Evolutionary conservation across 352 stramenopile genomes (phyloP), one percentile per base, ranked within the genome.

Genomic region (Pythium aphanidermatum): DNA sequence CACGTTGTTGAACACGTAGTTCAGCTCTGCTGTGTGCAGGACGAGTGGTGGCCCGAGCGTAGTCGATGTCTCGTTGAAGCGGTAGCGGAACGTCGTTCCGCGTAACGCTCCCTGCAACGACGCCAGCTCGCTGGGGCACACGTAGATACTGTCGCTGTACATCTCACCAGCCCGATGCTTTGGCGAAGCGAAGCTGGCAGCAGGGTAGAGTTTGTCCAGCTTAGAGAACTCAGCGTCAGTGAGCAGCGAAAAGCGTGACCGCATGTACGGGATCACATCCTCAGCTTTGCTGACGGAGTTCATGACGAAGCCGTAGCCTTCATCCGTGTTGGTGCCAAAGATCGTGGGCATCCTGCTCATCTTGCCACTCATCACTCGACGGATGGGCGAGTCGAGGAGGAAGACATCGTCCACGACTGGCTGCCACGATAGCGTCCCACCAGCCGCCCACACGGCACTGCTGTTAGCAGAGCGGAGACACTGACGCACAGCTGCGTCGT

Each of bases 1-100:
- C 4, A 24, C 31, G 35, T 46, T 26, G 50, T 46, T 51, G 26
- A 58, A 58, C 1, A 58, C 50, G 29, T 35, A 58, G 17, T 29
- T 24, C 3, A 51, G 2, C 3, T 58, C 50, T 1, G 14, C 26
- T 4, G 33, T 28, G 34, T 58, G 50, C 17, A 51, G 4, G 13
- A 23, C 50, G 7, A 58, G 32, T 5, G 41, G 27, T 9, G 8
- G 21, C 11, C 50, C 41, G 11, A 47, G 24, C 3, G 20, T 12
- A n/a, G 17, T 33, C 12, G 24, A 14, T 0, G 40, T 23, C 2
- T 35, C 14, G 41, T 58, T 58, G 50, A 42, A 58, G 4, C 50
- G 50, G 41, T 58, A 58, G 32, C 41, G 40, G n/a, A 34, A 58
- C 35, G 46, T 44, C 2, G 35, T 17, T 14, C 36, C 13, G 26